These are phyloP conservation scores for Penicillium sp. DNA, from an alignment of 2,329 filamentous ascomycete genomes.

Conservation along the genomic window DNA sequence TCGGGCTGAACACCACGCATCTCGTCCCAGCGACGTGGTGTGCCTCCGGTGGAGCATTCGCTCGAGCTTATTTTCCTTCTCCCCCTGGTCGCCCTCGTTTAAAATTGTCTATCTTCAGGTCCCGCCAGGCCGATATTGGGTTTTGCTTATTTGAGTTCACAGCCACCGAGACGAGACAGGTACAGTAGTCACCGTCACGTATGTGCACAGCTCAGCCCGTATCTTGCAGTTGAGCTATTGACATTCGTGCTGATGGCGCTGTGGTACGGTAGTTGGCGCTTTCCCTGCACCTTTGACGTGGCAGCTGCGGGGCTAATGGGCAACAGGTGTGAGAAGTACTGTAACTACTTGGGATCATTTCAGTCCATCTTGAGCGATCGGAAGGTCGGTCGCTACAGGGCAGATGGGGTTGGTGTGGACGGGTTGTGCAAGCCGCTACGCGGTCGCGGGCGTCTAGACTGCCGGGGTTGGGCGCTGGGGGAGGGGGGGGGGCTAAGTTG, in stretches of 20 bases:
- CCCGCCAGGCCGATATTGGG: background rate
- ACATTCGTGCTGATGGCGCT: background rate
- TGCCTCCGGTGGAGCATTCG: background rate
- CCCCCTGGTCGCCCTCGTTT: background rate
- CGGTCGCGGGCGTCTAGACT: background rate
- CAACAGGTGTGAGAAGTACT: background rate
- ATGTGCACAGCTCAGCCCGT: background rate
- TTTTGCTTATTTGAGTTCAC: background rate
- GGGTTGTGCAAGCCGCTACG: background rate
- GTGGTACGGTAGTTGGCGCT: background rate
- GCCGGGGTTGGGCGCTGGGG: background rate
- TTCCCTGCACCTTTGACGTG: conserved; percentile 2
- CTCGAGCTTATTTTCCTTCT: background rate
- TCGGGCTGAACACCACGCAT: background rate
- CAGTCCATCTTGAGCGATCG: background rate
- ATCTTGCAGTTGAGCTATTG: background rate
- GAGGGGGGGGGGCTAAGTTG: background rate
- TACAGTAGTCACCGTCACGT: background rate
- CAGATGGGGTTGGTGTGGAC: background rate
- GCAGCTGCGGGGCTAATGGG: background rate
- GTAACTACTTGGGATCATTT: background rate
- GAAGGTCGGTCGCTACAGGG: background rate
- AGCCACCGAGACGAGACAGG: background rate
- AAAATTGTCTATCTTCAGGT: background rate
- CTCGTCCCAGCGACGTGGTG: conserved; percentile 6